phyloP scores from a whole-genome alignment of 1,139 yeast genomes.

The Hemisphaericaspora subhashii region DNA sequence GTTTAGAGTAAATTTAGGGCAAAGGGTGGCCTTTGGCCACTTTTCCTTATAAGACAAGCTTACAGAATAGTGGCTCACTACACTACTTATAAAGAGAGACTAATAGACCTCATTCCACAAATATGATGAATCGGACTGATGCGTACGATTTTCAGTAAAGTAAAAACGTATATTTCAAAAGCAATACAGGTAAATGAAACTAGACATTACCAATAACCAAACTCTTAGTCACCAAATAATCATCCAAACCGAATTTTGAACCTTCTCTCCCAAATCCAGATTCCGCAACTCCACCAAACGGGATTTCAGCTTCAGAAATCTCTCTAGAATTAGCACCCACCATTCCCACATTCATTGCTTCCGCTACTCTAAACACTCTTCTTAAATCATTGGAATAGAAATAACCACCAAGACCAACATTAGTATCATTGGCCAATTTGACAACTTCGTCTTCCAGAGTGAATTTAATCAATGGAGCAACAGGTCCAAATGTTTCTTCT shows the following conservation, averaged over 20 bases:
- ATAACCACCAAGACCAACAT: constrained; percentile 49
- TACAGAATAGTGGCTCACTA: too few species aligned
- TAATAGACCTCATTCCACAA: too few species aligned
- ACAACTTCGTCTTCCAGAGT: constrained; percentile 68
- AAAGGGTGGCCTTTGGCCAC: too few species aligned
- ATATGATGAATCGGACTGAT: too few species aligned
- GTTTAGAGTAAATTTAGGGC: too few species aligned
- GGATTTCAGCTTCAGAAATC: constrained; percentile 46
- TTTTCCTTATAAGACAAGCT: too few species aligned
- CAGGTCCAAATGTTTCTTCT: constrained; percentile 91
- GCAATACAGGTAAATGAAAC: too few species aligned
- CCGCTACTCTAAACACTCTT: constrained; percentile 54
- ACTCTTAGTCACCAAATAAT: constrained; percentile 36
- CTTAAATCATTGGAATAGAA: constrained; percentile 44
- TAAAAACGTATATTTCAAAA: too few species aligned
- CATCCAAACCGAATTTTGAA: constrained; percentile 44
- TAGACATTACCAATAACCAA: constrained; percentile 24
- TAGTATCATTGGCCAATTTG: constrained; percentile 62
- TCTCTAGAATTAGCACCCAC: constrained; percentile 47
- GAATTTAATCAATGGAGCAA: constrained; percentile 75
- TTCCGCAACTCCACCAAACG: constrained; percentile 47
- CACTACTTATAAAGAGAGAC: too few species aligned
- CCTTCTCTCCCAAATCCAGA: constrained; percentile 54
- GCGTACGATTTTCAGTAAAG: too few species aligned
- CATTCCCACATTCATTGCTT: constrained; percentile 48